Conservation (phyloP, 2,329 filamentous ascomycete genomes). For the Fusarium continuum region DNA sequence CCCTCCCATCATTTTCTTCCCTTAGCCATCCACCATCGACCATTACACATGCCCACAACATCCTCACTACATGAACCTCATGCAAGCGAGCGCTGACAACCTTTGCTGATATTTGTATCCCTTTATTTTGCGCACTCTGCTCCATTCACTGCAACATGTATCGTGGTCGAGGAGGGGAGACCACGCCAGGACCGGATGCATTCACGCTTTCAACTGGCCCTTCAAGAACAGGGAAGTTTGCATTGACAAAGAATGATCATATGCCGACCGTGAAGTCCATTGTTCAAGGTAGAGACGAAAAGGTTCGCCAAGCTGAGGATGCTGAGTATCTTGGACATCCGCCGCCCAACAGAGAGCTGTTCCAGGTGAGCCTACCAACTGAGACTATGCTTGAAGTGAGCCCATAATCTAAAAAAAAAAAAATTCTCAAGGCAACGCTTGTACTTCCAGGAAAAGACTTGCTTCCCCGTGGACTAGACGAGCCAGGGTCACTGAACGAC, state of each 20-base stretch:
- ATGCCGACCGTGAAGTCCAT: conserved; percentile 39
- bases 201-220: neutral
- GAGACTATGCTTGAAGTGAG: neutral
- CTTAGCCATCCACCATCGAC: neutral
- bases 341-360: conserved; percentile 33
- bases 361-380: conserved; percentile 37
- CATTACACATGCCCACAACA: neutral
- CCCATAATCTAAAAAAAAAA: neutral
- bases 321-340: conserved; percentile 39
- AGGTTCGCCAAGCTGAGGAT: conserved; percentile 19
- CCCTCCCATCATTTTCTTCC: neutral
- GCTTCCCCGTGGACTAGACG: conserved; percentile 41
- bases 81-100: neutral
- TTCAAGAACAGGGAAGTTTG: neutral
- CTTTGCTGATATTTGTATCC: neutral
- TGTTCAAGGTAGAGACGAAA: conserved; percentile 29
- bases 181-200: too few species aligned
- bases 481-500: conserved; percentile 37
- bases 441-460: conserved; percentile 45
- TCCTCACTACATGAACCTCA: neutral
- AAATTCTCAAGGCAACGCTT: conserved; percentile 25
- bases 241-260: conserved; percentile 1
- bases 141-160: neutral
- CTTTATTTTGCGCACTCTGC: neutral
- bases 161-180: neutral